Base-by-base conservation (phyloP, 306 rosid species). In the Carpinus viminea region DNA sequence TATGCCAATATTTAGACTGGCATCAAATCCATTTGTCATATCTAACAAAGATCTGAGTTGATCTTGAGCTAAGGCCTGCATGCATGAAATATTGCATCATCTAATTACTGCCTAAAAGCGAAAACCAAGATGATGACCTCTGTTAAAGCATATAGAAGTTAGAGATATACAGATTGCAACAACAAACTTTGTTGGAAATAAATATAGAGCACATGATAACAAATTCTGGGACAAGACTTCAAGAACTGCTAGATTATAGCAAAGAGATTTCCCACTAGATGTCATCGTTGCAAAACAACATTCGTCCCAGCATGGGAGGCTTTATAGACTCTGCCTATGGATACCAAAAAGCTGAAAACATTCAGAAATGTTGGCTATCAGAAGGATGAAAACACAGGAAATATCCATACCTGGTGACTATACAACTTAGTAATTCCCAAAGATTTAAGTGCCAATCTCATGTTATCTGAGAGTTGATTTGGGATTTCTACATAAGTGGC, bases 61-160 rank as follows among this genome's bases (percentile, higher is more conserved):
- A 85, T 94, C 98, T 85, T 94, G 98, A 86, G 97, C 97, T 77
- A 92, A 88, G 56, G 98, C 98, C 97, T 92, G 85, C 80, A 84
- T 52, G 55, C 73, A 85, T 48, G 57, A 80, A 78, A 69, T 59
- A 60, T 70, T 77, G 54, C 57, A 77, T 57, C 38, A 77, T 60
- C 65, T 53, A 18, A 71, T 74, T 72, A 72, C 34, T 56, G 7
- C 5, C 7, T 3, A 36, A n/a, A 62, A 47, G n/a, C 8, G 79
- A 41, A 55, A 59, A 26, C 54, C 52, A 31, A 10, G 36, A n/a
- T 41, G 20, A 71, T 51, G 53, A 64, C 13, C 51, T 61, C 68
- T 68, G 60, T 54, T 28, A 59, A 73, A 70, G 76, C 70, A 85
- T 55, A 53, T 78, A 74, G 12, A 79, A 70, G 46, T 50, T 46